Evolutionary conservation across 768 basidiomycete genomes (phyloP).

Genomic region (Coprinellus micaceus): DNA sequence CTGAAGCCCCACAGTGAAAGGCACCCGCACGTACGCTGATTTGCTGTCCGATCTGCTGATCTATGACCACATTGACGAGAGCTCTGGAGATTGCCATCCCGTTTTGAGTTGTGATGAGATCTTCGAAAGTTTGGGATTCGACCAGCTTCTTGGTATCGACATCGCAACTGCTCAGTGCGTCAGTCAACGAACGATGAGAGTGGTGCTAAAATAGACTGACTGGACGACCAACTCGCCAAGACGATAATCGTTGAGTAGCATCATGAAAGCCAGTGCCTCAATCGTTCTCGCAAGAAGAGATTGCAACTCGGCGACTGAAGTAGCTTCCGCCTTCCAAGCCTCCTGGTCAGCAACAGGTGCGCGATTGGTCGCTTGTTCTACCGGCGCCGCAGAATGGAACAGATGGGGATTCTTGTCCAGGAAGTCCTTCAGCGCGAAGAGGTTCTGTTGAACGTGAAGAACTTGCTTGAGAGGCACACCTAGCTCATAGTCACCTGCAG

Average conservation of each 20-base stretch:
- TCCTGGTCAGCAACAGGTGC: constrained; percentile 69
- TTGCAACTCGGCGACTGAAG: constrained; percentile 73
- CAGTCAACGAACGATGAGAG: constrained; percentile 4
- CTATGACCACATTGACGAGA: constrained; percentile 92
- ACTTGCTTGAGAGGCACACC: constrained; percentile 61
- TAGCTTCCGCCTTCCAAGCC: constrained; percentile 87
- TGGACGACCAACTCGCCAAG: constrained; percentile 79
- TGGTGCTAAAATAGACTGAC: constrained; percentile 40
- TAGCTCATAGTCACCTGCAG: constrained; percentile 56
- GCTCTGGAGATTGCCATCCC: constrained; percentile 87
- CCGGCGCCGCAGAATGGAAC: constrained; percentile 71
- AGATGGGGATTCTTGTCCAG: constrained; percentile 79
- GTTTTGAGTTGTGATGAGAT: constrained; percentile 77
- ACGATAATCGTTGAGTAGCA: constrained; percentile 88
- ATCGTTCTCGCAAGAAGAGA: constrained; percentile 78
- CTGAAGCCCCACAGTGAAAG: constrained; percentile 9
- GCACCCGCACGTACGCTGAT: constrained; percentile 63
- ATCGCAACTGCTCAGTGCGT: constrained; percentile 54
- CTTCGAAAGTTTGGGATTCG: constrained; percentile 73
- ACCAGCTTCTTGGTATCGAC: constrained; percentile 67
- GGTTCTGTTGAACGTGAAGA: constrained; percentile 73
- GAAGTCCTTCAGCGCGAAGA: constrained; percentile 73
- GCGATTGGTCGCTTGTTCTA: constrained; percentile 58
- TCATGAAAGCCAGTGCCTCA: constrained; percentile 90
- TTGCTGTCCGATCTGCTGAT: constrained; percentile 97